A percentile compares a stretch with the other conserved stretches of the same genome.
phyloP scores from a whole-genome alignment of 2,329 filamentous ascomycete genomes.

The Aspergillus spinulosporus region DNA sequence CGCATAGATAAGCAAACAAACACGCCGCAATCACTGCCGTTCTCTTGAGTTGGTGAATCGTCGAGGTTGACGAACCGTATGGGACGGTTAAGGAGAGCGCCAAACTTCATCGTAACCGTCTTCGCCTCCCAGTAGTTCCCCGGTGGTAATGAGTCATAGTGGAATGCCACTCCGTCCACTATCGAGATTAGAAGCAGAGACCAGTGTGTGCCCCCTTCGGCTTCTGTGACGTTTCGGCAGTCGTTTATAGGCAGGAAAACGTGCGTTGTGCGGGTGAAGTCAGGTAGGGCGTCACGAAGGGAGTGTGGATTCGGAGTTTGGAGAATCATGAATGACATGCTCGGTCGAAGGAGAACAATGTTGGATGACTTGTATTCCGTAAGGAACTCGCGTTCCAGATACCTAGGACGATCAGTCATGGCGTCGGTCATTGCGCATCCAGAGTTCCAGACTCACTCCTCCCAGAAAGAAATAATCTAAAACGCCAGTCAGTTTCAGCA shows the following conservation, averaged over 20 bases:
- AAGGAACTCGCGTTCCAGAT: constrained; percentile 86
- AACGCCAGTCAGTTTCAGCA: constrained; percentile 23
- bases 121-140: constrained; percentile 75
- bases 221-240: constrained; percentile 68
- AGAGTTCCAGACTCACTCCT: constrained; percentile 65
- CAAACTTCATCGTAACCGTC: constrained; percentile 67
- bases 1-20: constrained; percentile 96
- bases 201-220: constrained; percentile 93
- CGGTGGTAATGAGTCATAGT: constrained; percentile 85
- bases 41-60: constrained; percentile 88
- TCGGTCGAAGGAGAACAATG: constrained; percentile 86
- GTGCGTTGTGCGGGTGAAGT: constrained; percentile 80
- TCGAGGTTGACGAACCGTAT: constrained; percentile 73
- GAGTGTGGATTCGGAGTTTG: constrained; percentile 62
- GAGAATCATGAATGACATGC: constrained; percentile 89
- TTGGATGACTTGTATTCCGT: constrained; percentile 75
- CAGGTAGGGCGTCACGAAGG: constrained; percentile 69
- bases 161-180: constrained; percentile 88
- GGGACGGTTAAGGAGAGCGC: constrained; percentile 65
- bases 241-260: constrained; percentile 97
- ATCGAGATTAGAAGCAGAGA: constrained; percentile 85
- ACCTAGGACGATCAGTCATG: constrained; percentile 47
- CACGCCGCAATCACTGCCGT: constrained; percentile 89
- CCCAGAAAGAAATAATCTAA: constrained; percentile 95
- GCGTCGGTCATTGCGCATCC: background rate